Base-by-base conservation (phyloP, 2,329 filamentous ascomycete genomes). In the Sporothrix euskadiensis region DNA sequence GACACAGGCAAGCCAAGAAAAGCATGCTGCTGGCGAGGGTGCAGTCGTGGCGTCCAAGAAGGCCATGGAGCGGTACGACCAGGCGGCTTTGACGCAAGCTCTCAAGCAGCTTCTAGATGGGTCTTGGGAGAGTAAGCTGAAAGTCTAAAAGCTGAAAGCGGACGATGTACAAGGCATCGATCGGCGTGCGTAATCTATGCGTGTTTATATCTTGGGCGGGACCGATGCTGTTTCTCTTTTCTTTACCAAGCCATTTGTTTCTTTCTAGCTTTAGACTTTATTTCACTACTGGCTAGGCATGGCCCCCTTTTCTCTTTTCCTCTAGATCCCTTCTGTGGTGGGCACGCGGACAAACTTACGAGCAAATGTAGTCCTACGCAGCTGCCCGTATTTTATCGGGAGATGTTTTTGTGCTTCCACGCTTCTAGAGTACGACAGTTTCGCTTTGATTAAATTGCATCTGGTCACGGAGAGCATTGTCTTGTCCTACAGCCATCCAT, bases 1-100 rank as follows among this genome's bases (percentile, higher is more conserved):
- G 59, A 70, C 59, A 0, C 95, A 96, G 79, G 94, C 94, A 84
- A 12, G 80, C 81, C 44, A 82, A 85, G 66, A 83, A 82, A 9
- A 80, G 80, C 61, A 86, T 12, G 59, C 22, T n/a, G 35, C 10
- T 41, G 14, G 61, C 6, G 61, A 44, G 3, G 61, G 39, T 30
- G 22, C 39, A 26, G 39, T 39, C 14, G 39, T 26, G n/a, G n/a
- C 61, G 6, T 30, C 61, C 22, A 66, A 41, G 8, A 73, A 71
- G 30, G 39, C 30, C 32, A 22, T 19, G 14, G 73, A 69, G 52
- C 26, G 73, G 16, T 73, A 73, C 61, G 73, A 73, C 61, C 68
- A 73, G 69, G 61, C 59, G 16, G 61, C 73, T 12, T 47, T 73
- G 73, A 71, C 73, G 1, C 12, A 6, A 7, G 22, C 69, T 2